These are phyloP conservation scores for Camelina neglecta DNA, from an alignment of 345 rosid species.

Conservation along the genomic window DNA sequence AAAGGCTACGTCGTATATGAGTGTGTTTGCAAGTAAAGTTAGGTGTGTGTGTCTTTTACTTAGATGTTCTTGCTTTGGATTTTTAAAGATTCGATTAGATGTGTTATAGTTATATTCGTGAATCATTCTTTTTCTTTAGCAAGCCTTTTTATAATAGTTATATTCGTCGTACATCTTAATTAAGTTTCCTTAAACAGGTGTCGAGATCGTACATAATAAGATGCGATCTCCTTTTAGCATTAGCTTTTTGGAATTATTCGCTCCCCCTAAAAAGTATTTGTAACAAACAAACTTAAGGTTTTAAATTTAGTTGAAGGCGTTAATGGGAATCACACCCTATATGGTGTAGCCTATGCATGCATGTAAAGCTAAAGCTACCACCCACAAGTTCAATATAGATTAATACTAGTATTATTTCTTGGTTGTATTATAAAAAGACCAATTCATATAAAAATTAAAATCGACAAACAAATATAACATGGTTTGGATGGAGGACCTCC, in stretches of 20 bases:
- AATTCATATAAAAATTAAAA: not conserved
- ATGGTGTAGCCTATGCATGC: not conserved
- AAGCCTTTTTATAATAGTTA: not conserved
- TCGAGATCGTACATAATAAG: constrained; percentile 37
- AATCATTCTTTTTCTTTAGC: constrained; percentile 15
- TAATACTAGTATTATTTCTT: not conserved
- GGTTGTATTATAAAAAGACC: not conserved
- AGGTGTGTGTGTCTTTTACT: not conserved
- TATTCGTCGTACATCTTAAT: not conserved
- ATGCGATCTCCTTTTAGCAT: constrained; percentile 22
- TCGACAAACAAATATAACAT: too few species aligned
- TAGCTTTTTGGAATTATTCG: constrained; percentile 40
- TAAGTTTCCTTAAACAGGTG: constrained; percentile 37
- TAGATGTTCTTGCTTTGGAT: too few species aligned
- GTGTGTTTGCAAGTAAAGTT: constrained; percentile 22
- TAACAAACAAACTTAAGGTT: constrained; percentile 32
- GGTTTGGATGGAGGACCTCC: too few species aligned
- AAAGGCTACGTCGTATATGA: not conserved
- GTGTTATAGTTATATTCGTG: not conserved
- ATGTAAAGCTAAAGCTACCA: constrained; percentile 28
- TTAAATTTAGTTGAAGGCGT: not conserved
- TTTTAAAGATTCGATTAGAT: too few species aligned
- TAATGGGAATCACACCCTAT: constrained; percentile 43
- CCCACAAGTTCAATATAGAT: constrained; percentile 12
- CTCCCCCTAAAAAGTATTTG: constrained; percentile 35